A percentile compares a stretch with the other conserved stretches of the same genome.
Evolutionary conservation across 1,139 yeast genomes (phyloP).

Genomic region (Geotrichum carabidarum): DNA sequence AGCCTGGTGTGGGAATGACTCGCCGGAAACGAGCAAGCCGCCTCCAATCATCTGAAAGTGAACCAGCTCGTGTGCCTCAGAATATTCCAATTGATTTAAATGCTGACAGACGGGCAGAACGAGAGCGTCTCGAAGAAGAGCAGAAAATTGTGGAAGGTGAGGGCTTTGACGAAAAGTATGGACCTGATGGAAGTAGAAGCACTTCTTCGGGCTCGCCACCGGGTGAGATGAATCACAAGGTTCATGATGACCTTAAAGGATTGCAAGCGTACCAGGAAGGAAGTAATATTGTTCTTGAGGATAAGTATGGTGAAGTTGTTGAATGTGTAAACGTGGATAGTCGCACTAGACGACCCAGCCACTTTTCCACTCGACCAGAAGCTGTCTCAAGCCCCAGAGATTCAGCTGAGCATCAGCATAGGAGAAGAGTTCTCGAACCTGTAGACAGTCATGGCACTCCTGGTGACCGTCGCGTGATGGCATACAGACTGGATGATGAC

Average conservation of each 20-base stretch:
- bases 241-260: constrained; percentile 21
- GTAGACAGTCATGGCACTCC: background rate
- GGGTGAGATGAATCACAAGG: background rate
- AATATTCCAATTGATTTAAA: constrained; percentile 33
- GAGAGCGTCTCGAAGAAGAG: background rate
- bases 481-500: constrained; percentile 62
- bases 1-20: constrained; percentile 76
- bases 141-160: background rate
- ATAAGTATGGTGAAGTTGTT: constrained; percentile 73
- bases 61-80: constrained; percentile 62
- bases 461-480: constrained; percentile 36
- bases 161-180: background rate
- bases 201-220: background rate
- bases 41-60: constrained; percentile 42
- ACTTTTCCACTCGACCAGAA: constrained; percentile 6
- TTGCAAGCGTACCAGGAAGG: constrained; percentile 71
- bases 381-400: background rate
- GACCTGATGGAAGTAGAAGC: background rate
- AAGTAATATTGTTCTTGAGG: constrained; percentile 63
- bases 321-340: constrained; percentile 23
- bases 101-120: constrained; percentile 16
- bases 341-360: constrained; percentile 25
- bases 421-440: background rate
- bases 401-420: background rate
- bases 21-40: constrained; percentile 38